Evolutionary conservation across 208 protist species (phyloP), one percentile per base, ranked within the genome.

Genomic region (Crithidia acanthocephali): DNA sequence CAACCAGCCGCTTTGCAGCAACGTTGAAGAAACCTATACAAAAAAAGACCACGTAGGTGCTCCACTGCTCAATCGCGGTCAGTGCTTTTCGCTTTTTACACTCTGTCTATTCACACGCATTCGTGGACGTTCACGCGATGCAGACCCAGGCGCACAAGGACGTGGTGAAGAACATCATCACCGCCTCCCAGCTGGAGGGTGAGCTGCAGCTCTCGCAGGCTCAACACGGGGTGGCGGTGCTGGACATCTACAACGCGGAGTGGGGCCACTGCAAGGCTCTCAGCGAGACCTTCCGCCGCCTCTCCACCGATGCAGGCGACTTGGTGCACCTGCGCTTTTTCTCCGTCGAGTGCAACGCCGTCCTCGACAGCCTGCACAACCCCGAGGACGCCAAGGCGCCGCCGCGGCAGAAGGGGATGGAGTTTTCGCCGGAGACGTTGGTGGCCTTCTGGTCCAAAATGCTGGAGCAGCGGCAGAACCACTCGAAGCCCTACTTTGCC

Each of bases 191-290:
- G 64, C 79, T 95, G 47, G 85, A 97, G 64, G 68, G 81, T 45
- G 87, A 95, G 74, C 79, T 95, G 67, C 85, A 92, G 63, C 64
- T 93, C 20, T 85, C 83, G 18, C 83, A 95, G 68, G 85, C 86
- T 27, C 88, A 95, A 42, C 87, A 95, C 62, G 90, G 93, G 32
- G 90, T 97, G 16, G 80, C 74, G 4, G 85, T 97, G 61, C 82
- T 97, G 23, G 93, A 97, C 57, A 63, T 95, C 28, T 97, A 95
- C 81, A 94, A 91, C 77, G 79, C 80, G 2, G 90, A 95, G 68
- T 97, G 93, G 93, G 87, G 93, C n/a, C 57, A 77, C 67, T 89
- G 82, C 70, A 95, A 94, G 76, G 88, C 87, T 16, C 79, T 97
- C 23, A 87, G 75, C 40, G 90, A 95, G 55, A 93, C 90, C n/a